A percentile compares a stretch with the other conserved stretches of the same genome.
Evolutionary conservation across 495 filamentous ascomycete species (phyloP).

Genomic region (Chaetomidium leptoderma): DNA sequence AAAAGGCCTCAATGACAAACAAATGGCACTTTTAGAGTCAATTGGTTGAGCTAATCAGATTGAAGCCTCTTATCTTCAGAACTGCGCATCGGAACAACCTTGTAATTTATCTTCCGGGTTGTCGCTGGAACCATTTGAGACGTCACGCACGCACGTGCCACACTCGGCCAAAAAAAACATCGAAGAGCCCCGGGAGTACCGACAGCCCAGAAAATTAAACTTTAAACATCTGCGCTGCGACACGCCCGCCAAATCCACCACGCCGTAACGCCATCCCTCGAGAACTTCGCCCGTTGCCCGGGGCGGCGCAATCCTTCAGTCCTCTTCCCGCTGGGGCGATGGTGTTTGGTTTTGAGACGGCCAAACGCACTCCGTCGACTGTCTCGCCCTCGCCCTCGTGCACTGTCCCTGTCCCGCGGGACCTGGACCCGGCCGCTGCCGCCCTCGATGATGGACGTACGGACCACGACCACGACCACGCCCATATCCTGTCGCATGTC

Average conservation of each 20-base stretch:
- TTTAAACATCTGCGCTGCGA: conserved; percentile 15
- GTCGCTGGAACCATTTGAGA: background rate
- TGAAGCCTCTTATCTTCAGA: too few species aligned
- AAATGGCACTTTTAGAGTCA: background rate
- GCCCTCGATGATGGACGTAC: conserved; percentile 39
- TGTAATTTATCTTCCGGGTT: background rate
- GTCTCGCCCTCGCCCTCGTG: conserved; percentile 16
- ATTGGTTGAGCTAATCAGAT: too few species aligned
- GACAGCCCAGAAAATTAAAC: conserved; percentile 26
- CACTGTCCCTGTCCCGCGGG: background rate
- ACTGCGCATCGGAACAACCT: too few species aligned
- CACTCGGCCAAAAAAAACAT: conserved; percentile 18
- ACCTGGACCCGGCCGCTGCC: conserved; percentile 16
- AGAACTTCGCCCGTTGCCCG: conserved; percentile 18
- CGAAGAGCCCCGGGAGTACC: too few species aligned
- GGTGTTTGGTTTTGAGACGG: conserved; percentile 31
- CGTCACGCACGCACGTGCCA: conserved; percentile 25
- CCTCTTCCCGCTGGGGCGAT: conserved; percentile 24
- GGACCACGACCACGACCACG: conserved; percentile 30
- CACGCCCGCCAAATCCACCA: conserved; percentile 1
- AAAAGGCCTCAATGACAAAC: too few species aligned
- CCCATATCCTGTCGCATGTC: conserved; percentile 30
- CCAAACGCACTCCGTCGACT: conserved; percentile 17
- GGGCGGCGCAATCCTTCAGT: conserved; percentile 25
- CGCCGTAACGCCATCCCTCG: conserved; percentile 8